phyloP scores from a whole-genome alignment of 2,329 filamentous ascomycete genomes.

The Rhytidhysteron rufulum region DNA sequence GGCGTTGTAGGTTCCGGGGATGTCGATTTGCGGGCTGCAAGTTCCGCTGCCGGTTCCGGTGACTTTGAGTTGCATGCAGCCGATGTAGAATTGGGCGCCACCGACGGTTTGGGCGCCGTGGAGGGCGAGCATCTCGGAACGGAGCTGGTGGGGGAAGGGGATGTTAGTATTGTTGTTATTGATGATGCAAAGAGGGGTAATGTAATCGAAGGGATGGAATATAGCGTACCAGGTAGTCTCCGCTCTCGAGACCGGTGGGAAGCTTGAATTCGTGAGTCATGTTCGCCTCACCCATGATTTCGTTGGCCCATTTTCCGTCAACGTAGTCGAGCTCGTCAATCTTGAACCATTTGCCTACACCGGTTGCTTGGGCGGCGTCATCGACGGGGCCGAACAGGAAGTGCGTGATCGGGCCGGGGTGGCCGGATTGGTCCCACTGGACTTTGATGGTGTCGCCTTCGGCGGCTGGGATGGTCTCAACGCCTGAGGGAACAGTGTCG shows the following conservation, averaged over 20 bases:
- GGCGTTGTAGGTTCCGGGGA: slow-evolving; percentile 41
- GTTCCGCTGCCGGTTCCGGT: slow-evolving; percentile 29
- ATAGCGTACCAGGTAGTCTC: slow-evolving; percentile 32
- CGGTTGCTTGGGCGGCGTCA: slow-evolving; percentile 43
- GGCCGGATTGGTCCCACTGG: slow-evolving; percentile 28
- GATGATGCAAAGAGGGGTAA: too few species aligned
- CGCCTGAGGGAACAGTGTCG: slow-evolving; percentile 23
- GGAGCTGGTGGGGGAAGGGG: too few species aligned
- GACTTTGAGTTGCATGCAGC: slow-evolving; percentile 41
- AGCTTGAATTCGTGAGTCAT: slow-evolving; percentile 35
- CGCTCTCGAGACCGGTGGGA: slow-evolving; percentile 37
- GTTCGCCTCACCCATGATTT: slow-evolving; percentile 36
- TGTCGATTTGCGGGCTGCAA: slow-evolving; percentile 36
- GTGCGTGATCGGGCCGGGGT: slow-evolving; percentile 33
- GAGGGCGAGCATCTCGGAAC: slow-evolving; percentile 44
- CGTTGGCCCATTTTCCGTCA: slow-evolving; percentile 29
- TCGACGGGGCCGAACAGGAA: slow-evolving; percentile 47
- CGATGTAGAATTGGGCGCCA: slow-evolving; percentile 44
- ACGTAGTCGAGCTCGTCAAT: slow-evolving; percentile 29
- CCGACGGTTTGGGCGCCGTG: slow-evolving; percentile 36
- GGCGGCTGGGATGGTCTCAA: slow-evolving; percentile 22
- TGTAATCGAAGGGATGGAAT: too few species aligned
- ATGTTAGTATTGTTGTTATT: too few species aligned
- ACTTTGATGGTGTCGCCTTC: slow-evolving; percentile 31
- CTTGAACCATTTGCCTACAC: slow-evolving; percentile 35